A percentile compares a stretch with the other conserved stretches of the same genome.
Conservation (phyloP, 768 basidiomycete species). For the Collybia mongolica region DNA sequence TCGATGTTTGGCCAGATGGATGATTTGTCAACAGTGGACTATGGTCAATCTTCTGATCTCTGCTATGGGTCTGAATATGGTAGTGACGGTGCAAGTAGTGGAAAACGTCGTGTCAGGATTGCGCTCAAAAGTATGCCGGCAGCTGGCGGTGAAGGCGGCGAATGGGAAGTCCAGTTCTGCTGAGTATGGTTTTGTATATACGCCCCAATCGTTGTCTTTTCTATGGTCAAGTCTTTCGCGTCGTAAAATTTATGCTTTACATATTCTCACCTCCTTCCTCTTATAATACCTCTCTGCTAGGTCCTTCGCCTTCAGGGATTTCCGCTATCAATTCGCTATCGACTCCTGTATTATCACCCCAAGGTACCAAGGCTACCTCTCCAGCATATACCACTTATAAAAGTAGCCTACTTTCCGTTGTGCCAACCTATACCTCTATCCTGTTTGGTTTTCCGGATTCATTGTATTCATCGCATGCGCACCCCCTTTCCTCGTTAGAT, state of each 20-base stretch:
- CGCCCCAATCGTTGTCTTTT: background rate
- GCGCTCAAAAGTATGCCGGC: slow-evolving; percentile 65
- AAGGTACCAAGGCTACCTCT: slow-evolving; percentile 11
- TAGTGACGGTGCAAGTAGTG: slow-evolving; percentile 28
- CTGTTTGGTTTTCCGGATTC: background rate
- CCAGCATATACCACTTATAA: slow-evolving; percentile 15
- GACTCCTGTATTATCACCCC: slow-evolving; percentile 16
- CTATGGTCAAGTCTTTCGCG: slow-evolving; percentile 4
- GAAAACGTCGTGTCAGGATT: slow-evolving; percentile 60
- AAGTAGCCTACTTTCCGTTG: slow-evolving; percentile 18
- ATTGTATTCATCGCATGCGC: background rate
- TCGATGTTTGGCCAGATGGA: slow-evolving; percentile 33
- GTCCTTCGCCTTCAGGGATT: background rate
- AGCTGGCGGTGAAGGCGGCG: slow-evolving; percentile 64
- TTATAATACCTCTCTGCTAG: slow-evolving; percentile 7
- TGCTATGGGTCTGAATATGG: slow-evolving; percentile 37
- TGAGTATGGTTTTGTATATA: slow-evolving; percentile 26
- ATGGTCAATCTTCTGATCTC: slow-evolving; percentile 29
- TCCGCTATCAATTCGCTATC: slow-evolving; percentile 4
- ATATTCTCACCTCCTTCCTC: slow-evolving; percentile 2
- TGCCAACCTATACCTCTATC: slow-evolving; percentile 7
- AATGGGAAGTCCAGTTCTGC: slow-evolving; percentile 79
- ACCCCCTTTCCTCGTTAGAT: background rate
- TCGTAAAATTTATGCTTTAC: slow-evolving; percentile 16
- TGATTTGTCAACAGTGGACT: slow-evolving; percentile 26